Base-by-base conservation (phyloP, 768 basidiomycete species). In the Leccinum broughii region DNA sequence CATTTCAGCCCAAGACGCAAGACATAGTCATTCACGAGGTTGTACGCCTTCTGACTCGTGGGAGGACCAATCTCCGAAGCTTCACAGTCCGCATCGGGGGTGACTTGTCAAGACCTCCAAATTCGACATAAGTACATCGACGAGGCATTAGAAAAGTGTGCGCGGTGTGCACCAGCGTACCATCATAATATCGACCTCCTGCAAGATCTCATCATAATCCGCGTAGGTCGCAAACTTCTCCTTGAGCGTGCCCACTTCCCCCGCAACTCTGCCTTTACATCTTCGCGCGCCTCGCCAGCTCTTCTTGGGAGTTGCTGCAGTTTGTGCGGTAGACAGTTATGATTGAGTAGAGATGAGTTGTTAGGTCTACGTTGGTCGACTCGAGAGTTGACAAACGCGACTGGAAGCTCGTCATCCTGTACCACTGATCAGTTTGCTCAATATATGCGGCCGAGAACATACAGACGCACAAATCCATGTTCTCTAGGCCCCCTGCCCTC, bases 381-480 rank as follows among this genome's bases (percentile, higher is more conserved):
- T 98, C 95, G 10, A 95, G 80, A 32, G 89, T 87, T 4, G 82
- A 67, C 32, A 97, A 81, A 64, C 90, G 91, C 3, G 80, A 65
- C 71, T 96, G 89, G 26, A 98, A 82, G 15, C 22, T 59, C 11
- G 59, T 62, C 52, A 67, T 68, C 53, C 68, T 71, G 53, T 9
- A 59, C 1, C 13, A 28, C 22, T 2, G 8, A 39, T 67, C 28
- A 65, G 17, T 10, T 35, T n/a, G 17, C 17, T 37, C 17, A 2
- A 24, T 15, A 3, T 7, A 51, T 0, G n/a, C 22, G 14, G 15
- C 9, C 11, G 5, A 60, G 32, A 37, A 9, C 58, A 1, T 20
- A 22, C 2, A 34, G n/a, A 70, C 85, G 46, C 51, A 93, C 93
- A 82, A 76, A 53, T 87, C 87, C 10, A 85, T 86, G 32, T 82